Evolutionary conservation across 2,329 filamentous ascomycete species (phyloP).

Genomic region (Hypoxylon sp.): DNA sequence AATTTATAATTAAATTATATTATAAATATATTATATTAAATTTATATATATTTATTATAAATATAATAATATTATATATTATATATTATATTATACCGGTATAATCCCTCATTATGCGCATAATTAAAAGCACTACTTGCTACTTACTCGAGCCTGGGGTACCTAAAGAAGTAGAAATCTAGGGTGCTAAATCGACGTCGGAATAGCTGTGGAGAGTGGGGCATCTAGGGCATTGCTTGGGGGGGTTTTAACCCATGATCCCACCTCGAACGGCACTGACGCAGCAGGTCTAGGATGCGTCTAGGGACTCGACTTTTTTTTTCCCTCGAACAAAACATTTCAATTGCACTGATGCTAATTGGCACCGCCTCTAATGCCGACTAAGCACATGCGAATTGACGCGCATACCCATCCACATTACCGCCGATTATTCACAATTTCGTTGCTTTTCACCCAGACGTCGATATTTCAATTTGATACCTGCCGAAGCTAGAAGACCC

Average conservation of each 20-base stretch:
- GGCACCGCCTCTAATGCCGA: constrained; percentile 25
- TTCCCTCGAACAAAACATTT: constrained; percentile 10
- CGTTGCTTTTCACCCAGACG: not conserved
- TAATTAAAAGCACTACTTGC: too few relatives aligned
- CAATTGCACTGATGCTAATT: constrained; percentile 27
- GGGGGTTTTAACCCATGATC: constrained; percentile 22
- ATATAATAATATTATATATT: too few relatives aligned
- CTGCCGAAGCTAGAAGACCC: constrained; percentile 1
- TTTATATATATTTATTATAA: too few relatives aligned
- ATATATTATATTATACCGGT: too few relatives aligned
- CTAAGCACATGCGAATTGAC: constrained; percentile 40
- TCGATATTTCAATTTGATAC: constrained; percentile 2
- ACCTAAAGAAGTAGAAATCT: too few relatives aligned
- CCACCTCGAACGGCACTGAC: constrained; percentile 31
- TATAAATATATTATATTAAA: too few relatives aligned
- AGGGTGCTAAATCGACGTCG: not conserved
- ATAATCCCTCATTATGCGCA: too few relatives aligned
- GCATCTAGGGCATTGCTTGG: constrained; percentile 1
- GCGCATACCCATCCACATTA: constrained; percentile 27
- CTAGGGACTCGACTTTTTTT: constrained; percentile 11
- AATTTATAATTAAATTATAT: too few relatives aligned
- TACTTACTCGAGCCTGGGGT: too few relatives aligned
- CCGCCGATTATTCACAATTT: not conserved
- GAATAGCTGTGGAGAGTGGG: constrained; percentile 3
- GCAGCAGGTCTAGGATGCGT: constrained; percentile 16